Evolutionary conservation across 305 asterid species (phyloP), one percentile per base, ranked within the genome.

Genomic region (Fraxinus nigra): DNA sequence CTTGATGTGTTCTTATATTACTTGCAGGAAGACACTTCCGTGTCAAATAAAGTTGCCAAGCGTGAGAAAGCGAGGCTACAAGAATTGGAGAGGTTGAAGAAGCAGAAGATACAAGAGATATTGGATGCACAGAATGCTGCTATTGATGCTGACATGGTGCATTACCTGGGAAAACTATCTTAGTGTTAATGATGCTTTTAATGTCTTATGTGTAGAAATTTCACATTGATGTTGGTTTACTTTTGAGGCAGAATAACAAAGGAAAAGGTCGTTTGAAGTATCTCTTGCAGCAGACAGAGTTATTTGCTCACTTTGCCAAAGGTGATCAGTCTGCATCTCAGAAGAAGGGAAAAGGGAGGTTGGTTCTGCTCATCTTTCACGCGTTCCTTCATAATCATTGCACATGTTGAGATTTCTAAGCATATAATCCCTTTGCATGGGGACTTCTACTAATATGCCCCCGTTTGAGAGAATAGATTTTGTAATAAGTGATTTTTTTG

Each of bases 281-380:
- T 90, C 97, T 97, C 73, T 91, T 97, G 85, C 95, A 93, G 94
- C 99, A 97, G 88, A 97, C 99, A 1, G 99, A 97, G 89, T 86
- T 97, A 74, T 97, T 97, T 93, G 93, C 99, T 75, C 99, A 97
- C 90, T 97, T 97, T 90, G 99, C 99, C 43, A 97, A 97, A 87
- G 90, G 97, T 48, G 98, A 89, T 56, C 96, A 90, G 75, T 85
- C 97, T 82, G 82, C 85, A 69, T 79, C 98, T 56, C 89, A 79
- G 85, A 94, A 91, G 89, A 96, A 93, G 93, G 79, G 74, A 37
- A 97, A 93, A 83, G 99, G 99, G 85, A 97, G 92, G 98, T 92
- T 82, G 14, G 85, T 40, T 3, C 11, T 59, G 40, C 61, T 63
- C 54, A 69, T 13, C 16, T 72, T 34, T 43, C 72, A 43, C 1